Evolutionary conservation across 768 basidiomycete species (phyloP), one percentile per base, ranked within the genome.

Genomic region (Mrakia gelida): DNA sequence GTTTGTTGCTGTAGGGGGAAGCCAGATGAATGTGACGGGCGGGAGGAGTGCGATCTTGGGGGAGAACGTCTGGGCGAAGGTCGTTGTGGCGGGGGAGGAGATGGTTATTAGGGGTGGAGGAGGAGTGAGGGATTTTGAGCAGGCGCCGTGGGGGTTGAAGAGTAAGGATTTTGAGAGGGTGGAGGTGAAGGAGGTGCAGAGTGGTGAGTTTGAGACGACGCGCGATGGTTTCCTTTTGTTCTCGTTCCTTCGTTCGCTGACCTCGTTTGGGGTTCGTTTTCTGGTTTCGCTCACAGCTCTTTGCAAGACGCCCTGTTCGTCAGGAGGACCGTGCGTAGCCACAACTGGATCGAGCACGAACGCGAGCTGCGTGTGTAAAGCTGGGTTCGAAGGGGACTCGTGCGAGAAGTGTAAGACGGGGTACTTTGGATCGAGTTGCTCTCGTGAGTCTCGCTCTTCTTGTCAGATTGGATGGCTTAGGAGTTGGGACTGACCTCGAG

Each of bases 81-180:
- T 94, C 16, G 87, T 86, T 9, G 84, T 89, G 0, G 87, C 88
- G 41, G 88, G 87, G 77, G 85, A 86, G 54, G 90, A 90, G 34
- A 82, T 92, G 23, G 87, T 94, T 30, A 82, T 95, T 45, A 95
- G 92, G 92, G 89, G 92, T 79, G 89, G 91, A 92, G 89, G 92
- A 79, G 89, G 91, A 15, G 85, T 94, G 65, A 90, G 93, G 16
- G 92, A 95, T 81, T 82, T 91, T 30, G 85, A 88, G 3, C 90
- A 93, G 82, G 86, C 93, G 21, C 91, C 92, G 3, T 82, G 87
- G 0, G 84, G 86, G 4, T 28, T 73, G 23, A 85, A 84, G 52
- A 54, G 79, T 38, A 78, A 75, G 49, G 86, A 88, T 0, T 85
- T 92, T n/a, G 86, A 88, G 1, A 85, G 93, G n/a, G 83, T 91